phyloP scores from a whole-genome alignment of 257 asterid species.

The Anisodus acutangulus region DNA sequence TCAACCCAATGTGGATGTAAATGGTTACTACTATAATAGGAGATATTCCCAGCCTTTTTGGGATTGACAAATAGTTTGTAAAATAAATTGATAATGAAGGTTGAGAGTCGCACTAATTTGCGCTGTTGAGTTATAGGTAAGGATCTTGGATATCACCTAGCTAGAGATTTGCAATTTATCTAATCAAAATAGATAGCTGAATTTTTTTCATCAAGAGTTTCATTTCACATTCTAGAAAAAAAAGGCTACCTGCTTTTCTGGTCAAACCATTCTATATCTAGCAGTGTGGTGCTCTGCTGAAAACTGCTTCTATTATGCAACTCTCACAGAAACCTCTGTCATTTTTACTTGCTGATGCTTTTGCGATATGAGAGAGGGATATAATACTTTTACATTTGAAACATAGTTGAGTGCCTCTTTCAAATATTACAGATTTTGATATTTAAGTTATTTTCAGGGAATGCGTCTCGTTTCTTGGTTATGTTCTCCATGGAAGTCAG shows the following conservation, averaged over 20 bases:
- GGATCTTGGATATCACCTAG: not conserved
- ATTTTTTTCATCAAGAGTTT: not conserved
- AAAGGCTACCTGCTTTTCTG: not conserved
- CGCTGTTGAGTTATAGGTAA: not conserved
- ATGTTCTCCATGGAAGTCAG: slow-evolving; percentile 80
- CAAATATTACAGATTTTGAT: not conserved
- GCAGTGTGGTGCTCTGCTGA: not conserved
- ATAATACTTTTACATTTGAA: not conserved
- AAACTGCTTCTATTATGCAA: not conserved
- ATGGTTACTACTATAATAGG: not conserved
- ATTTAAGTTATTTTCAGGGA: slow-evolving; percentile 49
- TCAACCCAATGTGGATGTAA: not conserved
- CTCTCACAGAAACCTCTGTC: not conserved
- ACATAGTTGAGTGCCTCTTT: not conserved
- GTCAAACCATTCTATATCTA: slow-evolving; percentile 14
- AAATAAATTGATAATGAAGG: slow-evolving; percentile 21
- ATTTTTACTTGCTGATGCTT: not conserved
- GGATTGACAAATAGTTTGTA: not conserved
- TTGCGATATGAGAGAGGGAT: slow-evolving; percentile 5
- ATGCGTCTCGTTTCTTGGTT: slow-evolving; percentile 62
- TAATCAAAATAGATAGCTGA: not conserved
- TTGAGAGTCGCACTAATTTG: not conserved
- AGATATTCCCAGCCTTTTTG: slow-evolving; percentile 7
- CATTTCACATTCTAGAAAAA: not conserved
- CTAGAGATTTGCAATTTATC: not conserved